Base-by-base conservation (phyloP, 352 stramenopile species). In the Phytopythium aichiense region DNA sequence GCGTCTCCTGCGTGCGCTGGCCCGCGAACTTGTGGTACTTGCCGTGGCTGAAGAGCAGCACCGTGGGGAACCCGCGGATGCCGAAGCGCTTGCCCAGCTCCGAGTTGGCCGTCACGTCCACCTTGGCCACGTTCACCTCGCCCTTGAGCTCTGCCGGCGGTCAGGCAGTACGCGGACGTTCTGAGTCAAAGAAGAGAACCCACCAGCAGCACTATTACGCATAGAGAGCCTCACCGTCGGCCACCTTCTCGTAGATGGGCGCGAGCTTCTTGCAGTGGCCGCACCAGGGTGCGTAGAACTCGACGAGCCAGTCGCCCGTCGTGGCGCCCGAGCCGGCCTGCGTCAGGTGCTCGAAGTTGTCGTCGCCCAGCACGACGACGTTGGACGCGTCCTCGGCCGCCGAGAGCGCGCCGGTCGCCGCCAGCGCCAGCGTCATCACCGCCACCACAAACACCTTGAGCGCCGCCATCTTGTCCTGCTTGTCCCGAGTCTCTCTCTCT, bases 331-430 rank as follows among this genome's bases (percentile, higher is more conserved):
- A 97, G 15, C 86, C 71, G 9, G 87, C 92, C 71, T 98, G 90
- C 60, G 91, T 97, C 63, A 92, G 61, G 72, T 94, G 81, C 72
- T 97, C 91, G 63, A 97, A 97, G 74, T 89, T 90, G 40, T 66
- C 72, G 28, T 69, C 71, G 12, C 59, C 86, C 42, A 95, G 67
- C 53, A 88, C 79, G 40, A 92, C 65, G 22, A 92, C 81, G 60
- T 82, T 81, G 54, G 75, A 79, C 30, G 59, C 57, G 23, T 33
- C 43, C 13, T 66, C 72, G 40, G 66, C 58, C 46, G 61, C 66
- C 22, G 71, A 33, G 2, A 83, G 54, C 50, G 63, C 65, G 16
- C 79, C 35, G 42, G 64, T 49, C 65, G 71, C 59, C 45, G 69
- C 58, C 28, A 57, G 30, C 30, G 51, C 51, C 15, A 38, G 35